Evolutionary conservation across 225 moss, liverwort and hornwort species (phyloP).

Genomic region (Sphagnum tenellum): DNA sequence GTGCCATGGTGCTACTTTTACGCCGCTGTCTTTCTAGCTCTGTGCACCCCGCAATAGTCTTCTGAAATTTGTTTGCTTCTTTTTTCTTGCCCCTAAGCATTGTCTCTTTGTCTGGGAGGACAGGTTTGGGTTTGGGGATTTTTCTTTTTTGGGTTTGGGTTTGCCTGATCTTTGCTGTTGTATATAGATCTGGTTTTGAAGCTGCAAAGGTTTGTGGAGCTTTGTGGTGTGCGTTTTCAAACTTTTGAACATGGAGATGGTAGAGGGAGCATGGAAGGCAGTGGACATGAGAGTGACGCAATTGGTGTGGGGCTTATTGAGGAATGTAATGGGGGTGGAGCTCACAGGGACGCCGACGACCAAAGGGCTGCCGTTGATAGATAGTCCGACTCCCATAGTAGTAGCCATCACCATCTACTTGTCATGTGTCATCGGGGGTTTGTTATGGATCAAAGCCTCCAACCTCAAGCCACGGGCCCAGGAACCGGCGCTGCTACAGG

Average conservation of each 20-base stretch:
- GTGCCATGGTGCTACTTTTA: too few relatives aligned
- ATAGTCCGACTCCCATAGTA: constrained; percentile 86
- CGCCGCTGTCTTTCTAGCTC: too few relatives aligned
- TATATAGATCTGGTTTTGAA: too few relatives aligned
- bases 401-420: constrained; percentile 51
- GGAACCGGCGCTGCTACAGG: constrained; percentile 56
- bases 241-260: constrained; percentile 18
- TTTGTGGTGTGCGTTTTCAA: too few relatives aligned
- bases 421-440: constrained; percentile 49
- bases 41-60: too few relatives aligned
- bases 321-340: constrained; percentile 29
- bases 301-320: constrained; percentile 29
- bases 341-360: constrained; percentile 55
- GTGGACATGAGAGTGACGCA: constrained; percentile 44
- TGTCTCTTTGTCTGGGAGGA: too few relatives aligned
- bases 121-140: too few relatives aligned
- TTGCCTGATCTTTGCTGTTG: too few relatives aligned
- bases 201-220: too few relatives aligned
- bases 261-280: constrained; percentile 14
- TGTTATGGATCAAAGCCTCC: constrained; percentile 42
- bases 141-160: too few relatives aligned
- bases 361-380: constrained; percentile 58
- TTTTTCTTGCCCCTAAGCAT: too few relatives aligned
- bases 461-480: constrained; percentile 65
- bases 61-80: too few relatives aligned